A percentile compares a stretch with the other conserved stretches of the same genome.
Evolutionary conservation across 192 early-diverging fungal genomes (phyloP).

Genomic region (Coemansia asiatica): DNA sequence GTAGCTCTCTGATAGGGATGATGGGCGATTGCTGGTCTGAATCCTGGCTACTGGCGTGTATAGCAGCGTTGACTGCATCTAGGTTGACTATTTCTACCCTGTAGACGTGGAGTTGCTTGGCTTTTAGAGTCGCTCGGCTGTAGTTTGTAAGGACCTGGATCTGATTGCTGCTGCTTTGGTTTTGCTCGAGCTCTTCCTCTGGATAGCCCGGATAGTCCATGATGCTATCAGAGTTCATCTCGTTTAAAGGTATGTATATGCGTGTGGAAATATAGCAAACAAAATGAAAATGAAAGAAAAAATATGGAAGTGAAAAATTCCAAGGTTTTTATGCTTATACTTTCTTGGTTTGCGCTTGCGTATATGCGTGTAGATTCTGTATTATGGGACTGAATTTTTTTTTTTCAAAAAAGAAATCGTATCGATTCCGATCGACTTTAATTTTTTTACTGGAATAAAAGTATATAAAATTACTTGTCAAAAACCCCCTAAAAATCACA

Average conservation of each 20-base stretch:
- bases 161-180: background rate
- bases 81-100: constrained; percentile 29
- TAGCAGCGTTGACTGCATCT: constrained; percentile 3
- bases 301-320: background rate
- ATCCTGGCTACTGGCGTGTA: background rate
- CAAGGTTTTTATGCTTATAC: too few relatives aligned
- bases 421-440: too few relatives aligned
- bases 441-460: too few relatives aligned
- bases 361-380: too few relatives aligned
- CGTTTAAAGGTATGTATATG: too few relatives aligned
- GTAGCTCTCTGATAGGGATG: constrained; percentile 1
- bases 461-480: too few relatives aligned
- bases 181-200: background rate
- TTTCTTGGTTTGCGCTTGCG: too few relatives aligned
- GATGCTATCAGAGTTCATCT: background rate
- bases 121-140: constrained; percentile 5
- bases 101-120: constrained; percentile 39
- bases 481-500: too few relatives aligned
- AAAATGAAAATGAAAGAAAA: background rate
- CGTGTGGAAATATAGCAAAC: too few relatives aligned
- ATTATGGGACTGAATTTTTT: too few relatives aligned
- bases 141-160: constrained; percentile 20
- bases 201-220: constrained; percentile 2
- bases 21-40: background rate
- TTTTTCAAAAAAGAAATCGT: too few relatives aligned